Percentiles rank a stretch among this genome's conserved stretches.
Evolutionary conservation across 2,329 filamentous ascomycete genomes (phyloP).

Genomic region (Tolypocladium tundrense): DNA sequence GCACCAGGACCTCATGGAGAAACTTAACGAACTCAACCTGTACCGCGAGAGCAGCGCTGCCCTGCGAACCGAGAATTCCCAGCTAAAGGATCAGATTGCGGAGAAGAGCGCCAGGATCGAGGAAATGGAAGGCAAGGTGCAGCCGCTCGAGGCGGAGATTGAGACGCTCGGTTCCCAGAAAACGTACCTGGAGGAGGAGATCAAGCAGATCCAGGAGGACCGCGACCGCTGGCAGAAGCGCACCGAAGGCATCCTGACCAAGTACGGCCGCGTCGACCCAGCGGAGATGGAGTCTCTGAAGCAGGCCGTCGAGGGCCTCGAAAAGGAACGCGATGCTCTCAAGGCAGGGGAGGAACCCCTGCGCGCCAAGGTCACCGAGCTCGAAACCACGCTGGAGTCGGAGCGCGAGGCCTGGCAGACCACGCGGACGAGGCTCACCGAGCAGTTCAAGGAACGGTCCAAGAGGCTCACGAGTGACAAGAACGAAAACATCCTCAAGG

Average conservation of each 20-base stretch:
- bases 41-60: constrained; percentile 93
- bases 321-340: constrained; percentile 52
- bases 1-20: constrained; percentile 87
- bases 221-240: constrained; percentile 93
- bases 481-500: constrained; percentile 40
- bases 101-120: constrained; percentile 68
- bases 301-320: constrained; percentile 57
- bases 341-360: constrained; percentile 40
- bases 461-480: constrained; percentile 44
- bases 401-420: constrained; percentile 45
- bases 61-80: constrained; percentile 74
- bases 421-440: constrained; percentile 42
- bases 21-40: constrained; percentile 88
- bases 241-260: constrained; percentile 88
- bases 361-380: constrained; percentile 41
- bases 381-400: constrained; percentile 40
- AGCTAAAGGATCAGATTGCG: constrained; percentile 64
- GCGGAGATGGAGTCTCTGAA: constrained; percentile 86
- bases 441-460: constrained; percentile 54
- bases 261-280: constrained; percentile 91
- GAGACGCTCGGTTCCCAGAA: constrained; percentile 74
- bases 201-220: constrained; percentile 81
- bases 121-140: constrained; percentile 62
- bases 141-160: constrained; percentile 73
- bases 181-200: constrained; percentile 74